These are phyloP conservation scores for Adansonia digitata DNA, from an alignment of 345 rosid species.

Conservation along the genomic window DNA sequence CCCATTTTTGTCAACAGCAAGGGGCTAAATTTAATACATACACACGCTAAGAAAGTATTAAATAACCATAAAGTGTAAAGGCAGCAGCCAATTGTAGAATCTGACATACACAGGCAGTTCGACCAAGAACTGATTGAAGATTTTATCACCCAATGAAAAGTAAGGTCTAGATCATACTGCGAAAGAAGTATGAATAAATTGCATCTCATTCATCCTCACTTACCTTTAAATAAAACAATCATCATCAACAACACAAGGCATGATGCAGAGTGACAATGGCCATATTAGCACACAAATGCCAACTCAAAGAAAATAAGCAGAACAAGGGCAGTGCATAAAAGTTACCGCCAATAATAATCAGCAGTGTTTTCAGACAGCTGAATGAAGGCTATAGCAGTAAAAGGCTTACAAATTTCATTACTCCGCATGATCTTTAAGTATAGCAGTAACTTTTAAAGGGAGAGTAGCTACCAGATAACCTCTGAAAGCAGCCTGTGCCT, in stretches of 20 bases:
- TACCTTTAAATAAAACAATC: background rate
- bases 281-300: background rate
- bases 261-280: background rate
- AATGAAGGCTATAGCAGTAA: background rate
- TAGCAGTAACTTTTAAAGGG: conserved; percentile 1
- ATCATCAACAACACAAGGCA: background rate
- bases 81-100: too few relatives aligned
- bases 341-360: background rate
- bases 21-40: background rate
- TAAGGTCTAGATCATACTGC: background rate
- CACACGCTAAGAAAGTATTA: background rate
- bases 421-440: background rate
- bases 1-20: background rate
- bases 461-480: conserved; percentile 55
- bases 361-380: background rate
- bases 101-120: background rate
- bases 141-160: background rate
- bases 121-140: background rate
- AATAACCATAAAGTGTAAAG: too few relatives aligned
- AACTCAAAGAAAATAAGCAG: background rate
- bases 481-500: conserved; percentile 66
- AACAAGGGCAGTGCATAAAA: background rate
- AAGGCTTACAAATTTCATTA: background rate
- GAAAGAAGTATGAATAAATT: background rate
- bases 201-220: background rate